These are phyloP conservation scores for Pseudogymnoascus sp. DNA, from an alignment of 2,329 filamentous ascomycete genomes.

Conservation along the genomic window DNA sequence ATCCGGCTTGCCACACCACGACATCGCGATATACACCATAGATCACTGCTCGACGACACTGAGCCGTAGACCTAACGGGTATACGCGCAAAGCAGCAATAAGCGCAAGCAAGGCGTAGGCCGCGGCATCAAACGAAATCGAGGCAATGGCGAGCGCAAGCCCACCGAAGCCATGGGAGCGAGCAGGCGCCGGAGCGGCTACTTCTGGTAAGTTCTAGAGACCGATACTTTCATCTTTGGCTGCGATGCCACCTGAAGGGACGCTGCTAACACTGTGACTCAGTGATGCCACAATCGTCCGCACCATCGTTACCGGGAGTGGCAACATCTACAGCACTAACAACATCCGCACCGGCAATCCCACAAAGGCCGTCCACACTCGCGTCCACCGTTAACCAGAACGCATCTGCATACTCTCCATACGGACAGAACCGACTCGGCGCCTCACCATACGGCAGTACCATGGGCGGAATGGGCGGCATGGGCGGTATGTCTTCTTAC, in stretches of 20 bases:
- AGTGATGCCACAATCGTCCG: constrained; percentile 31
- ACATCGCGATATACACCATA: background rate
- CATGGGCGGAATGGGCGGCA: constrained; percentile 26
- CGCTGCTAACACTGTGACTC: constrained; percentile 17
- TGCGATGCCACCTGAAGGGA: background rate
- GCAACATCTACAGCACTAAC: constrained; percentile 36
- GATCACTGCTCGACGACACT: background rate
- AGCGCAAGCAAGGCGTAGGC: background rate
- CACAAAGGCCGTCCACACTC: constrained; percentile 72
- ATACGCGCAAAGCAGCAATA: background rate
- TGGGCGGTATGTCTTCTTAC: constrained; percentile 35
- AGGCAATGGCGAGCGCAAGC: constrained; percentile 51
- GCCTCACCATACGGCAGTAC: constrained; percentile 33
- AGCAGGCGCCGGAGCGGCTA: constrained; percentile 45
- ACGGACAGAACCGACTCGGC: constrained; percentile 48
- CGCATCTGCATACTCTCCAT: constrained; percentile 69
- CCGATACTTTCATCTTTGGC: background rate
- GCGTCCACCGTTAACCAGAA: constrained; percentile 78
- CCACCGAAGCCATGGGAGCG: constrained; percentile 98
- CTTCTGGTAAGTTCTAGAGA: constrained; percentile 23
- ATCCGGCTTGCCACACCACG: background rate
- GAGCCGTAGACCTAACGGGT: background rate
- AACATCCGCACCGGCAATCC: constrained; percentile 55
- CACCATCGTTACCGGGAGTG: constrained; percentile 34
- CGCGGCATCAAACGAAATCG: constrained; percentile 8